phyloP scores from a whole-genome alignment of 129 eudicot genomes.

The Flaveria sonorensis region DNA sequence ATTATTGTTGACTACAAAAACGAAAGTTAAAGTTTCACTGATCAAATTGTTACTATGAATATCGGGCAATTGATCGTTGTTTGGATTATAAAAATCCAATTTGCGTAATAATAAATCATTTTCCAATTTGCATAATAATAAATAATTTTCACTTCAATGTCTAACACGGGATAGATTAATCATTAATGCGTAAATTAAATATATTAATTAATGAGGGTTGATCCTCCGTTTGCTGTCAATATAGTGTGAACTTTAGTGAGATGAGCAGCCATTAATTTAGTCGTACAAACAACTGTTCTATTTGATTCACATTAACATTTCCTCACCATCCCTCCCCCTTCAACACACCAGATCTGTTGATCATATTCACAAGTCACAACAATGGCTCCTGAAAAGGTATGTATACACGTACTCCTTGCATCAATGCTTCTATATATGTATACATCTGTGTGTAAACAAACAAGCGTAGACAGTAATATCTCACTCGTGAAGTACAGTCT shows the following conservation, averaged over 20 bases:
- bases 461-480: no score
- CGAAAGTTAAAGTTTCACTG: no score
- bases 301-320: neutral
- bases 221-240: conserved; percentile 11
- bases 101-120: no score
- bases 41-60: no score
- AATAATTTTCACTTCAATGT: no score
- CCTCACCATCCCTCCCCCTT: neutral
- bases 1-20: no score
- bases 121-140: no score
- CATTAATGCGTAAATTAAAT: neutral
- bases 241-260: conserved; percentile 2
- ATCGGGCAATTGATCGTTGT: no score
- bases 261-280: neutral
- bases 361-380: neutral
- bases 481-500: no score
- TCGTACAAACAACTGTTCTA: neutral
- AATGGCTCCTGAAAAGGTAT: conserved; percentile 34
- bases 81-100: no score
- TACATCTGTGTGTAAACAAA: no score
- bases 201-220: neutral
- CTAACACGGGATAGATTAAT: no score
- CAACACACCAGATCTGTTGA: neutral
- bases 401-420: neutral
- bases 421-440: neutral